These are phyloP conservation scores for Cordyceps pruinosa DNA, from an alignment of 2,329 filamentous ascomycete genomes.

Conservation along the genomic window DNA sequence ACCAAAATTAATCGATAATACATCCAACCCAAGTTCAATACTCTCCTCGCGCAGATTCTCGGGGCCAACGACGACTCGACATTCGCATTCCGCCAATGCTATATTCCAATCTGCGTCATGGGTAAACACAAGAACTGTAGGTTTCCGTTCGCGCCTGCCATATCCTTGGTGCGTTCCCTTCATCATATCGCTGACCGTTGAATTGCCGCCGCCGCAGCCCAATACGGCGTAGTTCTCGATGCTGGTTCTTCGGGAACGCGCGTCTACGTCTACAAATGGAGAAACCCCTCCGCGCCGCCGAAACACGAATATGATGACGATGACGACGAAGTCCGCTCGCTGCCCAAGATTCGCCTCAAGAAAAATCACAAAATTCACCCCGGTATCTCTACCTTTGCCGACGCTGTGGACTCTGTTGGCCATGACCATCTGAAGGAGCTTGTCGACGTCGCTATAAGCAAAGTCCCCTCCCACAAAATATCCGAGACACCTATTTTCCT, in stretches of 20 bases:
- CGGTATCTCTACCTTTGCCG: conserved; percentile 84
- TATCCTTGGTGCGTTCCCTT: not conserved
- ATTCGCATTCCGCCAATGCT: not conserved
- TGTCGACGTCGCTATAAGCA: conserved; percentile 70
- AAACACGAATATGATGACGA: conserved; percentile 34
- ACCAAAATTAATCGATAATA: not conserved
- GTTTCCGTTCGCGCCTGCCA: conserved; percentile 8
- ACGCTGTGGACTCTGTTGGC: conserved; percentile 68
- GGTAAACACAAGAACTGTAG: conserved; percentile 27
- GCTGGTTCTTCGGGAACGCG: conserved; percentile 96
- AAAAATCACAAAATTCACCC: conserved; percentile 92
- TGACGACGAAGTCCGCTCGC: conserved; percentile 43
- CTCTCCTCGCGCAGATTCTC: too few relatives aligned
- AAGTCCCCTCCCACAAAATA: conserved; percentile 70
- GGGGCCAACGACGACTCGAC: not conserved
- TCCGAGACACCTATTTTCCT: conserved; percentile 86
- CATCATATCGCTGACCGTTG: not conserved
- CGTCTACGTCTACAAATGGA: conserved; percentile 91
- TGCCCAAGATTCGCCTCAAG: conserved; percentile 78
- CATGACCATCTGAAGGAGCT: conserved; percentile 73
- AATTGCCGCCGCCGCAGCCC: conserved; percentile 32
- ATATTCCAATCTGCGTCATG: conserved; percentile 2
- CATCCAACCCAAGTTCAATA: not conserved
- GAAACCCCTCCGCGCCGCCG: conserved; percentile 61
- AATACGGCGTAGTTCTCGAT: conserved; percentile 93